Evolutionary conservation across 2,329 filamentous ascomycete genomes (phyloP).

Genomic region (Colletotrichum noveboracense): DNA sequence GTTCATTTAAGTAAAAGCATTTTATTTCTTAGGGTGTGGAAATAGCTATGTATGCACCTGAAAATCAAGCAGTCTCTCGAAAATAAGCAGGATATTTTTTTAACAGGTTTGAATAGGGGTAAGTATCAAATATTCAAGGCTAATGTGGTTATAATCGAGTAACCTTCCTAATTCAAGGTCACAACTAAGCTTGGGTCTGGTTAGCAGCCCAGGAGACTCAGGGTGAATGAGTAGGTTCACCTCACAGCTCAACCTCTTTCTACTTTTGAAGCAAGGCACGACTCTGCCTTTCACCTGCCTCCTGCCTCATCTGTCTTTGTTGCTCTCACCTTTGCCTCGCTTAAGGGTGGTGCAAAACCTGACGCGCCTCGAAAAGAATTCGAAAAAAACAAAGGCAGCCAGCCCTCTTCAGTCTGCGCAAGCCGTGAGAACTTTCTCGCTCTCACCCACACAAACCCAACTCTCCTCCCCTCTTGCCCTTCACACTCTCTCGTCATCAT

Average conservation of each 20-base stretch:
- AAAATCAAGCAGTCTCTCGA: too few relatives aligned
- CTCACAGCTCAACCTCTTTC: not conserved
- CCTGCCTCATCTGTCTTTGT: not conserved
- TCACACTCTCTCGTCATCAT: not conserved
- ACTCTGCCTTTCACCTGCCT: not conserved
- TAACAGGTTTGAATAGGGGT: too few relatives aligned
- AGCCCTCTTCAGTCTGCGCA: not conserved
- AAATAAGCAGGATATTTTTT: too few relatives aligned
- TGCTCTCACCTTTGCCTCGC: not conserved
- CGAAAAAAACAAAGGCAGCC: not conserved
- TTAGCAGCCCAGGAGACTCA: not conserved
- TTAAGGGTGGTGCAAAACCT: not conserved
- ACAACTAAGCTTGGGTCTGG: not conserved
- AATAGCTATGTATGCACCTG: not conserved
- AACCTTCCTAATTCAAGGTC: fast-evolving
- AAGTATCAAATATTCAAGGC: too few relatives aligned
- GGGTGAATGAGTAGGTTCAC: not conserved
- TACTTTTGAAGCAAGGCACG: not conserved
- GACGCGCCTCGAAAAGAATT: not conserved
- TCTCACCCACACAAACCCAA: not conserved
- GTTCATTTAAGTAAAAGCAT: not conserved
- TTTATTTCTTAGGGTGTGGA: too few relatives aligned
- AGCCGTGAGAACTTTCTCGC: not conserved
- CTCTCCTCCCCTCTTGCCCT: not conserved
- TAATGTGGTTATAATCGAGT: not conserved